Percentiles rank a stretch among this genome's conserved stretches.
Evolutionary conservation across 2,329 filamentous ascomycete species (phyloP).

Genomic region (Aspergillus terreus): DNA sequence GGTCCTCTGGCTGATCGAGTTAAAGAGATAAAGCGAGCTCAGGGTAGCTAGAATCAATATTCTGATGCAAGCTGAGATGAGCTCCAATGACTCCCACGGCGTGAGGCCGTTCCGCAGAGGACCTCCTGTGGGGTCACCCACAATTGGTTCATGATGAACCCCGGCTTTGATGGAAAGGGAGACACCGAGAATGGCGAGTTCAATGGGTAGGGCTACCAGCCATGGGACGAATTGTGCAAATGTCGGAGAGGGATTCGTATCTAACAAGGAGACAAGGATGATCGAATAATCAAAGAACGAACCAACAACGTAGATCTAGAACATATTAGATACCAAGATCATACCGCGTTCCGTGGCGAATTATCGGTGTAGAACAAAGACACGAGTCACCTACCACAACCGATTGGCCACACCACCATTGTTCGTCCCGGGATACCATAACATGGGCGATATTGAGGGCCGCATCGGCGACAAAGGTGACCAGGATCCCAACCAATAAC

Average conservation of each 20-base stretch:
- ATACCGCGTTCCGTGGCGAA: not conserved
- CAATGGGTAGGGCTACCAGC: slow-evolving; percentile 67
- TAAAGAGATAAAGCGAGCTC: slow-evolving; percentile 56
- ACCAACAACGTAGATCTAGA: slow-evolving; percentile 77
- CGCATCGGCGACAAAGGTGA: slow-evolving; percentile 74
- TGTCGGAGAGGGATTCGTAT: slow-evolving; percentile 77
- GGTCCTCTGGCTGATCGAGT: slow-evolving; percentile 41
- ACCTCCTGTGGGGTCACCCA: slow-evolving; percentile 47
- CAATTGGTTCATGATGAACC: slow-evolving; percentile 61
- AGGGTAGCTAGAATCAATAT: slow-evolving; percentile 63
- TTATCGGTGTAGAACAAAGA: not conserved
- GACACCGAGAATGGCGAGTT: slow-evolving; percentile 66
- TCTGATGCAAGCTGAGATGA: slow-evolving; percentile 61
- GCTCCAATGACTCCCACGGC: slow-evolving; percentile 39
- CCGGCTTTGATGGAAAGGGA: slow-evolving; percentile 66
- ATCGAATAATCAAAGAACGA: slow-evolving; percentile 85
- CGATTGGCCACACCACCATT: slow-evolving; percentile 80
- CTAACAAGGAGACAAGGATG: slow-evolving; percentile 79
- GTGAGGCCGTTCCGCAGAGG: slow-evolving; percentile 39
- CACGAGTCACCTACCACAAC: slow-evolving; percentile 59
- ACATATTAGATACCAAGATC: slow-evolving; percentile 5
- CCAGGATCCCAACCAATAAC: slow-evolving; percentile 65
- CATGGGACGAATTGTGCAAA: slow-evolving; percentile 77
- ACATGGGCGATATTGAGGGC: slow-evolving; percentile 71
- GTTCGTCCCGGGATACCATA: slow-evolving; percentile 59